A percentile compares a stretch with the other conserved stretches of the same genome.
Conservation (phyloP, 805 yeast genomes). For the Candida sonorensis region DNA sequence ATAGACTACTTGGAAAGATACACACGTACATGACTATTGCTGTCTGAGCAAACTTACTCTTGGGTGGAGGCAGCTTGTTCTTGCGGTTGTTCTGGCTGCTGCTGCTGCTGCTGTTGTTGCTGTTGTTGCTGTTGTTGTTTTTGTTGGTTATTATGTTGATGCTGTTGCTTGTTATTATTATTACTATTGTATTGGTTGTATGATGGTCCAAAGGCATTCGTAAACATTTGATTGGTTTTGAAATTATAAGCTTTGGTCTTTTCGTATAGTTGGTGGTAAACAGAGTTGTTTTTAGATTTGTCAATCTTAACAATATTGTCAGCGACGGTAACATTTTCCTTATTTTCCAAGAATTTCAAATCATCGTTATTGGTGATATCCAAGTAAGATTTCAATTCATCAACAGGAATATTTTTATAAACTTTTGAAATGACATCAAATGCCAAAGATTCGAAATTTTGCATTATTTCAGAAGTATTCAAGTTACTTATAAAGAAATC, state of each 20-base stretch:
- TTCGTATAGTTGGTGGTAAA: slow-evolving; percentile 63
- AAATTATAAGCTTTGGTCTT: slow-evolving; percentile 60
- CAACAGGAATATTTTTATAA: slow-evolving; percentile 16
- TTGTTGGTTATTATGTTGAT: too few species aligned
- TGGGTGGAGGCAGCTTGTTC: too few species aligned
- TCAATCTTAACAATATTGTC: slow-evolving; percentile 43
- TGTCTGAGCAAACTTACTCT: too few species aligned
- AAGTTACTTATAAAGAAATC: slow-evolving; percentile 55
- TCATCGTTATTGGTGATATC: slow-evolving; percentile 10
- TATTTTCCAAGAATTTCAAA: slow-evolving; percentile 5
- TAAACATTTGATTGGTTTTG: slow-evolving; percentile 51
- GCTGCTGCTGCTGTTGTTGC: too few species aligned
- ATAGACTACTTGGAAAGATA: too few species aligned
- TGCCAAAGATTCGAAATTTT: slow-evolving; percentile 17
- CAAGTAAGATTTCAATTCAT: slow-evolving; percentile 13
- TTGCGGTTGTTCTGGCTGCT: too few species aligned
- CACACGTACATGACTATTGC: too few species aligned
- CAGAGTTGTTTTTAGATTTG: slow-evolving; percentile 47
- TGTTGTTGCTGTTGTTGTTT: too few species aligned
- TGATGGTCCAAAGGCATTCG: slow-evolving; percentile 28
- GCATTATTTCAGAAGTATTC: slow-evolving; percentile 17
- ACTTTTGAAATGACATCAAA: slow-evolving; percentile 22
- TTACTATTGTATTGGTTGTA: slow-evolving; percentile 10
- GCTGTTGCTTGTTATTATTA: slow-evolving; percentile 6
- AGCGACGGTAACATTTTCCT: slow-evolving; percentile 33